Evolutionary conservation across 2,329 filamentous ascomycete species (phyloP), one percentile per base, ranked within the genome.

Genomic region (Colletotrichum nymphaeae): DNA sequence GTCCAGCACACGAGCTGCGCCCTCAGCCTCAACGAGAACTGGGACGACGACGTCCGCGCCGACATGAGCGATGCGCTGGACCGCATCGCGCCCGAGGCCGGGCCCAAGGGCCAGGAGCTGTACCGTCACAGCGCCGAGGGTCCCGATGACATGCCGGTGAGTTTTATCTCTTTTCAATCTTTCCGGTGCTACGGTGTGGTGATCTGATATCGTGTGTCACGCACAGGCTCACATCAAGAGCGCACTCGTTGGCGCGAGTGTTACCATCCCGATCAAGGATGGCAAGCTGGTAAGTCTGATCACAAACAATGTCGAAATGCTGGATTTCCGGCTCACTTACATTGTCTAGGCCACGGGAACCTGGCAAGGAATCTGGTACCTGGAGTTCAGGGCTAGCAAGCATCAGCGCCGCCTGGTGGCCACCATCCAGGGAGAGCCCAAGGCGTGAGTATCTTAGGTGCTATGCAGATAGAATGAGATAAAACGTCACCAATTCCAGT

Each of bases 51-150:
- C 84, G 97, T 99, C n/a, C 90, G 95, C 72, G 89, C 89, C 53
- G 95, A 99, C 83, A 98, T 98, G 96, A 95, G 91, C 80, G 95
- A 98, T 85, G 95, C 96, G 59, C 87, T 99, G 76, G 96, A 99
- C 83, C 88, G 95, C 57, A 93, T 99, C 78, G 97, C 93, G 55
- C 95, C 95, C 0, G 93, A 94, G 79, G 83, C 83, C 5, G 95
- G 97, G 68, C 89, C 88, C 28, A 92, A 92, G 80, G 93, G 93
- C 3, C 88, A 91, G 81, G 87, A 90, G 9, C 82, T 98, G 58
- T 99, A 98, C 84, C 87, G 94, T 56, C 97, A 99, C 84, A 91
- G 90, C 78, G 95, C 93, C 0, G 97, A 98, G 87, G 97, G 97
- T 0, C 83, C 86, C 64, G 97, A 99, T 85, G 97, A 98, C 83